Conservation (phyloP, 108 stramenopile genomes). For the Pinguiococcus pyrenoidosus region DNA sequence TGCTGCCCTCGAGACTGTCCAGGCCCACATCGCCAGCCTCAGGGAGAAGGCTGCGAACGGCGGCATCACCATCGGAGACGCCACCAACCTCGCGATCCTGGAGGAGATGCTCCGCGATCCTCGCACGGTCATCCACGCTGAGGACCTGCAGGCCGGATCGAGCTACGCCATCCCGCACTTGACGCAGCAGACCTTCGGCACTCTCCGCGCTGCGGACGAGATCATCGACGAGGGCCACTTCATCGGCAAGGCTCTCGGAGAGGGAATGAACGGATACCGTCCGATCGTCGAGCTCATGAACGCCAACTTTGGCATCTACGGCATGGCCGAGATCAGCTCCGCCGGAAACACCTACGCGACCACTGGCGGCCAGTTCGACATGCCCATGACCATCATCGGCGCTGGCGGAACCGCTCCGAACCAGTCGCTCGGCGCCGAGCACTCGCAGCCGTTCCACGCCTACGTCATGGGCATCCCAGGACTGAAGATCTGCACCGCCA, state of each 20-base stretch:
- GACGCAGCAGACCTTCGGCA: constrained; percentile 89
- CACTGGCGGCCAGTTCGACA: constrained; percentile 91
- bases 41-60: constrained; percentile 1
- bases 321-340: constrained; percentile 89
- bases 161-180: constrained; percentile 95
- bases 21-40: constrained; percentile 56
- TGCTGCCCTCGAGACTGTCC: constrained; percentile 54
- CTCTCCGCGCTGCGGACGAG: constrained; percentile 80
- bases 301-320: constrained; percentile 97
- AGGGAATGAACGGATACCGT: constrained; percentile 94
- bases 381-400: constrained; percentile 98
- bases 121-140: constrained; percentile 90
- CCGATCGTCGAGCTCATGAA: constrained; percentile 98
- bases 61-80: constrained; percentile 80
- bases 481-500: constrained; percentile 91
- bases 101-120: constrained; percentile 99
- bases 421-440: constrained; percentile 92
- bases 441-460: constrained; percentile 95
- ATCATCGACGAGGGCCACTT: constrained; percentile 98
- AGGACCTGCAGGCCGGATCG: constrained; percentile 93
- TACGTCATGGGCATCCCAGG: constrained; percentile 99
- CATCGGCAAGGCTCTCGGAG: constrained; percentile 95
- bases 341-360: constrained; percentile 97
- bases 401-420: constrained; percentile 96
- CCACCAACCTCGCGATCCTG: constrained; percentile 93